Evolutionary conservation across 2,329 filamentous ascomycete species (phyloP), one percentile per base, ranked within the genome.

Genomic region (Torrubiella hemipterigena): DNA sequence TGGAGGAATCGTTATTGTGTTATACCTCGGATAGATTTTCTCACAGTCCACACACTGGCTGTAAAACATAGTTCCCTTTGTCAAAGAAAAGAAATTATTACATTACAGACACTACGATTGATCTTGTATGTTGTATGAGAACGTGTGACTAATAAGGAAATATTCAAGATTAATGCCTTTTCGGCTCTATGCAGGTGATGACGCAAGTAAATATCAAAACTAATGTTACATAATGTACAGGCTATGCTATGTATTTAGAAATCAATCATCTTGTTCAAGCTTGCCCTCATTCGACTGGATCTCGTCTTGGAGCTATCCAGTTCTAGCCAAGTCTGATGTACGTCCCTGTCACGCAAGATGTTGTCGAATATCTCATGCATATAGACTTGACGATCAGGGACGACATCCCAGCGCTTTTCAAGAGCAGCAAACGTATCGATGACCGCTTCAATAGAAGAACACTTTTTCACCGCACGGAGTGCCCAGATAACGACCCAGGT

Each of bases 381-480:
- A 31, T 68, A 69, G 17, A 58, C 50, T 25, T 57, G 48, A 14
- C 61, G 58, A 11, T 48, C 33, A 3, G 52, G 47, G 24, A 67
- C 50, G 10, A 18, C 26, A 12, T 59, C 45, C 67, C 69, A 75
- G 21, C 65, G 56, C 24, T 50, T 42, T 21, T 55, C 58, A 34
- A 76, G 46, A 16, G 54, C 50, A 16, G 64, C 59, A 43, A 69
- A 85, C 4, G 71, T 65, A 25, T 65, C 55, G 36, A 74, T 37
- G 28, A 77, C 63, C 19, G 61, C 55, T 9, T 68, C 59, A 15
- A 52, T 49, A 2, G 65, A 58, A n/a, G 63, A 61, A 45, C 73
- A 78, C 38, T 64, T 70, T 37, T 65, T 63, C 49, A 81, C 82
- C 4, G 82, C 80, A 27, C 64, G 59, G 22, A 85, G 48, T 1